Evolutionary conservation across 2,329 filamentous ascomycete species (phyloP).

Genomic region (Fusarium robinianum): DNA sequence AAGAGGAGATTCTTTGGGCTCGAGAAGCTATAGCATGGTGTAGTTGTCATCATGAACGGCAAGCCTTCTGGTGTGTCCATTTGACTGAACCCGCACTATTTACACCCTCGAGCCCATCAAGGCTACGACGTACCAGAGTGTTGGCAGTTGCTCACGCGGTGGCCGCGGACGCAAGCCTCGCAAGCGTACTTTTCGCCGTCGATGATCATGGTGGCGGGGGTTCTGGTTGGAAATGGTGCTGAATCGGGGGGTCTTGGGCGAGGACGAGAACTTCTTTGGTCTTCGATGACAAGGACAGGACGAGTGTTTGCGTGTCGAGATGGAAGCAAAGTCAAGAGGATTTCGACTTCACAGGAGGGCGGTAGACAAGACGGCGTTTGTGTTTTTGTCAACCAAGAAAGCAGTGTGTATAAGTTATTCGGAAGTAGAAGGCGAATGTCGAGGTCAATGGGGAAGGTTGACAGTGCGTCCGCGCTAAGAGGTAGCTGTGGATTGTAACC

Average conservation of each 20-base stretch:
- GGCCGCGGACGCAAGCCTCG: slow-evolving; percentile 96
- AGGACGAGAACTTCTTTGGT: neutral
- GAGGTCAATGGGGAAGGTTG: slow-evolving; percentile 10
- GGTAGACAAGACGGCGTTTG: slow-evolving; percentile 19
- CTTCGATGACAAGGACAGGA: too few species aligned
- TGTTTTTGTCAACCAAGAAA: slow-evolving; percentile 15
- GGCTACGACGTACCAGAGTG: slow-evolving; percentile 73
- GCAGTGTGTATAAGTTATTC: slow-evolving; percentile 28
- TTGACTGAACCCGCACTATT: too few species aligned
- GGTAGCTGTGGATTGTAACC: slow-evolving; percentile 29
- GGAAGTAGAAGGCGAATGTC: slow-evolving; percentile 14
- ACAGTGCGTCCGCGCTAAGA: slow-evolving; percentile 25
- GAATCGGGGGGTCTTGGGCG: neutral
- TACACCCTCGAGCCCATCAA: too few species aligned
- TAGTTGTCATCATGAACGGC: too few species aligned
- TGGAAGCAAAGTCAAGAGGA: slow-evolving; percentile 1
- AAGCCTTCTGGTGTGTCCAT: too few species aligned
- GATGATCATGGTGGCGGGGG: slow-evolving; percentile 67
- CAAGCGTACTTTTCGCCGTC: slow-evolving; percentile 98
- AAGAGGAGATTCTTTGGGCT: neutral
- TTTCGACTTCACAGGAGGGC: slow-evolving; percentile 17
- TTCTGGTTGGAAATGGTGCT: slow-evolving; percentile 8
- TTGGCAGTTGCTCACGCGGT: slow-evolving; percentile 98
- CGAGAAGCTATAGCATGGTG: too few species aligned
- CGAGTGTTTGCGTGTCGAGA: slow-evolving; percentile 12